Conservation (phyloP, 129 eudicot species). For the Tanacetum coccineum region DNA sequence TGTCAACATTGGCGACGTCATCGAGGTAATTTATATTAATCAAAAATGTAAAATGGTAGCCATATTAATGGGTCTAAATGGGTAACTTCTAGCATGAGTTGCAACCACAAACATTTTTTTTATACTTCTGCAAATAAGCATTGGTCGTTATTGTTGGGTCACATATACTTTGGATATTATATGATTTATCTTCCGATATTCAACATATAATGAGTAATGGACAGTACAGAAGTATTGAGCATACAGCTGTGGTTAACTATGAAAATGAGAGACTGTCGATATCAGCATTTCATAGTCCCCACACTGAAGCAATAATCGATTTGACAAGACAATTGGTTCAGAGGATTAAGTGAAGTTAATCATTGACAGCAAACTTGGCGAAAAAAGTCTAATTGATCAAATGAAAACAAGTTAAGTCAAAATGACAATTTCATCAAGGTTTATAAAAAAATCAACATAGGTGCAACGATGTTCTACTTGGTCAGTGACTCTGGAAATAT, state of each 20-base stretch:
- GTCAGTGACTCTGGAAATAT: too few species aligned
- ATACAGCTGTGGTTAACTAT: conserved; percentile 37
- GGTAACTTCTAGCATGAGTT: too few species aligned
- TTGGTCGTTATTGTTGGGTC: neutral
- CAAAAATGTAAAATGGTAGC: neutral
- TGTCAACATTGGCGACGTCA: conserved; percentile 43
- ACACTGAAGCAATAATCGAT: conserved; percentile 15
- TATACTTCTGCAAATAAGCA: too few species aligned
- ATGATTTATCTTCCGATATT: neutral
- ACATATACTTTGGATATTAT: too few species aligned
- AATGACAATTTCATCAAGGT: neutral
- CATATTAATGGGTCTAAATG: too few species aligned
- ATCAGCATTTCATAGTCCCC: conserved; percentile 42
- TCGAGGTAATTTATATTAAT: conserved; percentile 34
- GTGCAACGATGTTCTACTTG: too few species aligned
- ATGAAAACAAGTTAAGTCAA: neutral
- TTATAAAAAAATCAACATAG: neutral
- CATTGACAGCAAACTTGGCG: conserved; percentile 38
- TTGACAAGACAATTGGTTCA: conserved; percentile 24
- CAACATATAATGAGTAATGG: conserved; percentile 46
- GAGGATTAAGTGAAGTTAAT: conserved; percentile 25
- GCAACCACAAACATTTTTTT: too few species aligned
- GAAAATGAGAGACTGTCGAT: conserved; percentile 43
- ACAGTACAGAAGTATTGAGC: conserved; percentile 48
- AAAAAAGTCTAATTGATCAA: conserved; percentile 23